Base-by-base conservation (phyloP, 768 basidiomycete genomes). In the Tephrocybe sp. region DNA sequence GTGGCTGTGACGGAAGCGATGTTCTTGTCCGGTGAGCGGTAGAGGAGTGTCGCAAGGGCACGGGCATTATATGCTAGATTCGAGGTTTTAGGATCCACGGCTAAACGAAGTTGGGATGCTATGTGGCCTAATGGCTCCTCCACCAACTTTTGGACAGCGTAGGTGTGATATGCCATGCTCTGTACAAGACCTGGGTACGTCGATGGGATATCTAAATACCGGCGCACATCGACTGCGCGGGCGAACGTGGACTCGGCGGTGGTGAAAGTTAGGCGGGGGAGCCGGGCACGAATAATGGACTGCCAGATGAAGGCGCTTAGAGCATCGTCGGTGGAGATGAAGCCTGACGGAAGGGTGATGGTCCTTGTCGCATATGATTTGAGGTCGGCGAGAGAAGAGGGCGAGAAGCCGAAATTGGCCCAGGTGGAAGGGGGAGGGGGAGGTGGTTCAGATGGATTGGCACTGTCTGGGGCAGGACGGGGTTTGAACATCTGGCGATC, bases 261-360 rank as follows among this genome's bases (percentile, higher is more conserved):
- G n/a, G n/a, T n/a, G n/a, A n/a, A n/a, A n/a, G n/a, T n/a, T 15
- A 63, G 21, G 22, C 65, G 64, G 1, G 57, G 57, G 7, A 59
- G 55, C 11, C 65, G 63, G 25, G 60, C 63, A 5, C 58, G 64
- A 4, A 39, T 45, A 35, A 65, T 49, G 37, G 53, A 54, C 47
- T 63, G 61, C 63, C 63, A 67, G 37, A 67, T 60, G 22, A 65
- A 53, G 4, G 65, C 61, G 19, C 38, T 61, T 21, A 65, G 51
- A 9, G 60, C 55, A 34, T 67, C 65, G 44, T 67, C 64, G 1
- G 64, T 65, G 8, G 64, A 63, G 26, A 67, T 49, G 48, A 54
- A 67, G 3, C 27, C 13, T 4, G 45, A n/a, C 26, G 55, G 24
- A 22, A 58, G 47, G 30, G 28, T 32, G 35, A 38, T 27, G 25